These are phyloP conservation scores for Gnaphalium uliginosum DNA, from an alignment of 129 eudicot species.

Conservation along the genomic window DNA sequence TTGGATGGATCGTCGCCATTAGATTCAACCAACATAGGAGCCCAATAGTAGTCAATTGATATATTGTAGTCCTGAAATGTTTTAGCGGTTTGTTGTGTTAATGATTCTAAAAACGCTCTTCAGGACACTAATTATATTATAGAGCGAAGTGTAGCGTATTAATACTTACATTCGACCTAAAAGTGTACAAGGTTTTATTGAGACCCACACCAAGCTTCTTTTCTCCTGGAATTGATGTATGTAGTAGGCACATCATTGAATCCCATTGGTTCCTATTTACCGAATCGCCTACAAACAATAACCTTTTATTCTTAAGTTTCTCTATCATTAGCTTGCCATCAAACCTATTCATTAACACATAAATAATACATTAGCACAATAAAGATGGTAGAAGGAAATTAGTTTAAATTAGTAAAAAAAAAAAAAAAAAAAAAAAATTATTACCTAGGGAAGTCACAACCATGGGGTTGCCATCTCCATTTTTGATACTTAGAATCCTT, in stretches of 20 bases:
- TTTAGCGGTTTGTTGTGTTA: not conserved
- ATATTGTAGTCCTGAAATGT: constrained; percentile 58
- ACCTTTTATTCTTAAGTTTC: constrained; percentile 57
- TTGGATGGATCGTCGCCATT: constrained; percentile 60
- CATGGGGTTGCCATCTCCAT: constrained; percentile 55
- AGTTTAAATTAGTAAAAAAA: too few species aligned
- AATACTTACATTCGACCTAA: constrained; percentile 47
- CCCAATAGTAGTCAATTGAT: constrained; percentile 63
- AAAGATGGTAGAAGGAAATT: not conserved
- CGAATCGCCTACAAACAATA: constrained; percentile 79
- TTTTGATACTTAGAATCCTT: constrained; percentile 42
- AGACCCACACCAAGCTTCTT: constrained; percentile 32
- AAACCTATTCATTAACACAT: constrained; percentile 43
- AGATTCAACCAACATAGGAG: constrained; percentile 68
- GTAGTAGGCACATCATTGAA: constrained; percentile 71
- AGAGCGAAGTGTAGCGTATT: not conserved
- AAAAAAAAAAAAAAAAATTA: too few species aligned
- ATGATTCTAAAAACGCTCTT: not conserved
- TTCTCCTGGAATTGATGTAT: constrained; percentile 43
- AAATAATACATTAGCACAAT: constrained; percentile 1
- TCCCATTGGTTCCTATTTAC: constrained; percentile 78
- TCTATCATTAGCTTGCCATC: constrained; percentile 57
- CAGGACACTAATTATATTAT: not conserved
- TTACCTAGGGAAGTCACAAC: constrained; percentile 43
- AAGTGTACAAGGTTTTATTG: constrained; percentile 52